Evolutionary conservation across 2,329 filamentous ascomycete genomes (phyloP).

Genomic region (Aulographum hederae): DNA sequence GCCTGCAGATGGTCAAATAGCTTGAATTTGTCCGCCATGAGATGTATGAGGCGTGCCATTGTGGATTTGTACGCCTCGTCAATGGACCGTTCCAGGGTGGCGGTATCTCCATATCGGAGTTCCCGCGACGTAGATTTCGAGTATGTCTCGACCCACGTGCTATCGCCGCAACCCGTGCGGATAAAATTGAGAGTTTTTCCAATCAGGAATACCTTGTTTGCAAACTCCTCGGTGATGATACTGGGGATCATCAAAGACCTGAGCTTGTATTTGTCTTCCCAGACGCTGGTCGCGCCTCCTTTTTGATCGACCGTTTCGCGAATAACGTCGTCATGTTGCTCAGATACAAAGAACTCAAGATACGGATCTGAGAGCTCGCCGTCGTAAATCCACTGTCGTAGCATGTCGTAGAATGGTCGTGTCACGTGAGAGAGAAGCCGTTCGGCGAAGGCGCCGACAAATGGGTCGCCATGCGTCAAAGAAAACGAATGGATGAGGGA

Average conservation of each 20-base stretch:
- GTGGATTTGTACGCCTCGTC: conserved; percentile 96
- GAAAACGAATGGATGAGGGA: conserved; percentile 87
- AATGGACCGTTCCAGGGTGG: conserved; percentile 78
- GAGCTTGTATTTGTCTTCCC: conserved; percentile 93
- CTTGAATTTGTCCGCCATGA: conserved; percentile 92
- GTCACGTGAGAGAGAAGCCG: conserved; percentile 74
- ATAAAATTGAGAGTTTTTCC: conserved; percentile 98
- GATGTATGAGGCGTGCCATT: conserved; percentile 81
- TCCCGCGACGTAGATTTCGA: conserved; percentile 87
- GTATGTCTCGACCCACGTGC: conserved; percentile 88
- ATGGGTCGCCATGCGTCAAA: conserved; percentile 83
- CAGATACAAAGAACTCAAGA: conserved; percentile 83
- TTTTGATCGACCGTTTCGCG: conserved; percentile 22
- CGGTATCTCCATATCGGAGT: conserved; percentile 80
- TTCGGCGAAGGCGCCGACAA: conserved; percentile 85
- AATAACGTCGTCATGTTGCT: conserved; percentile 41
- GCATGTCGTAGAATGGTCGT: conserved; percentile 87
- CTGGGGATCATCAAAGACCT: conserved; percentile 74
- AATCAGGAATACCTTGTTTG: conserved; percentile 90
- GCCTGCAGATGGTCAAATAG: conserved; percentile 83
- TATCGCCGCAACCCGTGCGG: conserved; percentile 83
- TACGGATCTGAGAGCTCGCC: conserved; percentile 95
- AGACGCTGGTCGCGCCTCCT: conserved; percentile 66
- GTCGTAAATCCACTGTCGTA: conserved; percentile 95
- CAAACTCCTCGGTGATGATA: conserved; percentile 85